Percentiles rank a stretch among this genome's conserved stretches.
phyloP scores from a whole-genome alignment of 768 basidiomycete species.

The Phanerochaete sordida region DNA sequence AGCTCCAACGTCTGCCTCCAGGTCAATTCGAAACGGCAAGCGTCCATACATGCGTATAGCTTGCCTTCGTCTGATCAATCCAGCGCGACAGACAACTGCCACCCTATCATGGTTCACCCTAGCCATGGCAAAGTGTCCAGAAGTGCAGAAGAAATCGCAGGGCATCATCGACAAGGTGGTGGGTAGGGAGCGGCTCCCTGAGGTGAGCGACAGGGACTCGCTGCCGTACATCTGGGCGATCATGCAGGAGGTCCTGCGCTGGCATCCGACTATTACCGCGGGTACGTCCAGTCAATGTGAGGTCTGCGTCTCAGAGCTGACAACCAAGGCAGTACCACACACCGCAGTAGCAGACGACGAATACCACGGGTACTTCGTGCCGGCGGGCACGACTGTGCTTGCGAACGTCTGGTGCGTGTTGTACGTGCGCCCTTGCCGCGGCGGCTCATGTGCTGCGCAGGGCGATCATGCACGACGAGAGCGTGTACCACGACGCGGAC shows the following conservation, averaged over 20 bases:
- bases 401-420: background rate
- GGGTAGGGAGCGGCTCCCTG: constrained; percentile 23
- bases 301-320: no score
- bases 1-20: background rate
- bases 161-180: constrained; percentile 25
- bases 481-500: background rate
- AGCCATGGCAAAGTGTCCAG: constrained; percentile 25
- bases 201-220: constrained; percentile 13
- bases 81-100: background rate
- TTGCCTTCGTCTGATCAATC: no score
- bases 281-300: background rate
- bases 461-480: constrained; percentile 1
- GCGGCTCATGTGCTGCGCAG: background rate
- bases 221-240: constrained; percentile 28
- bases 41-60: no score
- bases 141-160: constrained; percentile 23
- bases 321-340: constrained; percentile 7
- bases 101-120: constrained; percentile 18
- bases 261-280: constrained; percentile 13
- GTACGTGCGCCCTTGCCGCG: no score
- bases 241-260: constrained; percentile 29
- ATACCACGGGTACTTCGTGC: constrained; percentile 10
- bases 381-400: constrained; percentile 6
- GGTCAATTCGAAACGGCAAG: background rate
- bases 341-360: constrained; percentile 10